Evolutionary conservation across 176 grass and related monocot species (phyloP), one percentile per base, ranked within the genome.

Genomic region (Cenchrus americanus): DNA sequence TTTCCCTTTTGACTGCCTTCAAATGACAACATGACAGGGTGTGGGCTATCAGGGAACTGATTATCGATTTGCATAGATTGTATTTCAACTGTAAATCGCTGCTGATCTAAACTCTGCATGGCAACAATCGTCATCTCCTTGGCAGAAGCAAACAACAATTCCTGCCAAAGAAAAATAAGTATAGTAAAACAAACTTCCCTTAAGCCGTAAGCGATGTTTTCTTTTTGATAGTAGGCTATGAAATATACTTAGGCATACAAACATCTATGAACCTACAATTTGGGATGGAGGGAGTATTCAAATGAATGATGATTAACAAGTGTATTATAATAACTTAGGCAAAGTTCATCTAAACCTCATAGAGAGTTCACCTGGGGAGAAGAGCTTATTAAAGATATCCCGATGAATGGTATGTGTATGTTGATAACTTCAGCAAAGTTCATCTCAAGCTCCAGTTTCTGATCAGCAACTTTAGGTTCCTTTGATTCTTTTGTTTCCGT

Each of bases 51-150:
- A 54, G 85, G 76, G 84, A 93, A 82, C 40, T 98, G 96, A 92
- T 98, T 98, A 87, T 98, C 96, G 73, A 98, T 95, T 93, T 98
- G 96, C 80, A 98, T 89, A 87, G 83, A 88, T 66, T 86, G 86
- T 68, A 88, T 91, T 88, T 95, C 87, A 84, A 93, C 70, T 4
- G 83, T 88, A 41, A 98, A 58, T 61, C 75, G 90, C 52, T 98
- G 92, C 79, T 91, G 92, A 87, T 95, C 87, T 85, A 98, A 88
- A 83, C 89, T 98, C 82, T 95, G 96, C 87, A 93, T 95, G 58
- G 86, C 71, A 81, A 95, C 91, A 79, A 98, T 46, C 15, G 81
- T 92, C 43, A 86, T 90, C 82, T 95, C 89, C 87, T 93, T 95
- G 73, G 93, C 93, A 85, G 91, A 95, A 84, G 87, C 89, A 84